Conservation (phyloP, 2,329 filamentous ascomycete species). For the Trichoderma afroharzianum region DNA sequence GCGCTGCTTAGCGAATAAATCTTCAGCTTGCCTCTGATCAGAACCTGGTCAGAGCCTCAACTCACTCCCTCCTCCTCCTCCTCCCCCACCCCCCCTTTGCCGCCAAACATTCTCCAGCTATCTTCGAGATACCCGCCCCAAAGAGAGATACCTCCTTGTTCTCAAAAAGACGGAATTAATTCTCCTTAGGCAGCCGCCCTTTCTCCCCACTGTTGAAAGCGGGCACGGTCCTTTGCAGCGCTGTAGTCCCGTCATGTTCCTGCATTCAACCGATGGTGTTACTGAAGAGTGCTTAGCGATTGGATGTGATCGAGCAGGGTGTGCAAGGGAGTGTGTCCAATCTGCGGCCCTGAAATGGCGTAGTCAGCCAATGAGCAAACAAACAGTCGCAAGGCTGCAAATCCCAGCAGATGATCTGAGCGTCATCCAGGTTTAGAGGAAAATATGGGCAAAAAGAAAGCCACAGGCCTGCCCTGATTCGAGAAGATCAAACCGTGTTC, state of each 20-base stretch:
- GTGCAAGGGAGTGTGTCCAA: background rate
- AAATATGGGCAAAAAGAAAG: background rate
- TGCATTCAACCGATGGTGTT: conserved; percentile 1
- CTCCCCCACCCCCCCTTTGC: background rate
- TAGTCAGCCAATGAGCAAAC: background rate
- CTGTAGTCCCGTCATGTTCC: background rate
- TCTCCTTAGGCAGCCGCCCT: background rate
- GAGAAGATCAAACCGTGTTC: background rate
- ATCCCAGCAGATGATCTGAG: background rate
- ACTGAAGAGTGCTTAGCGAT: conserved; percentile 9
- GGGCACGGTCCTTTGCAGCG: background rate
- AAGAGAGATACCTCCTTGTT: background rate
- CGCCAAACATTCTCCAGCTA: background rate
- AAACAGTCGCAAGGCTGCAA: background rate
- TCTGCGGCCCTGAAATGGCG: background rate
- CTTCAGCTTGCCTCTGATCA: background rate
- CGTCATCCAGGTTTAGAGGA: background rate
- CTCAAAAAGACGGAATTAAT: background rate
- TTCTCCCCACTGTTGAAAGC: background rate
- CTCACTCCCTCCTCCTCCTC: too few relatives aligned
- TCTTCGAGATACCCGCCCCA: background rate
- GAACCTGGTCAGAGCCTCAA: background rate
- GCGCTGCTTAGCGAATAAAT: background rate
- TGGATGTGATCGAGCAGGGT: background rate
- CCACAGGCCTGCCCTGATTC: background rate